These are phyloP conservation scores for Fusarium caatingaense DNA, from an alignment of 2,329 filamentous ascomycete genomes.

Conservation along the genomic window DNA sequence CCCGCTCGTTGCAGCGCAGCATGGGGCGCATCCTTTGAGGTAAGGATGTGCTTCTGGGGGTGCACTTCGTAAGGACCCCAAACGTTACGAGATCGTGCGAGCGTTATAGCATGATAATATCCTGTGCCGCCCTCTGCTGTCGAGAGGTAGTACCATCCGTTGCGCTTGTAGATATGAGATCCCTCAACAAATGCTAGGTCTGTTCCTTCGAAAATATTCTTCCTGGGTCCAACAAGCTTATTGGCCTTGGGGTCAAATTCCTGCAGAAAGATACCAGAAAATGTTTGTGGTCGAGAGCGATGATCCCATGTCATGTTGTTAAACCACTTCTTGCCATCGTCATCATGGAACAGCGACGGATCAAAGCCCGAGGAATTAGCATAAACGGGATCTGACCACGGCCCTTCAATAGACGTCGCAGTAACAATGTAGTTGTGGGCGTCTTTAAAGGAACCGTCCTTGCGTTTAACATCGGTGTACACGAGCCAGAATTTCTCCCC, in stretches of 20 bases:
- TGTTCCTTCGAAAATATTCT: constrained; percentile 67
- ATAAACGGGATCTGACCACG: constrained; percentile 71
- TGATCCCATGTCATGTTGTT: constrained; percentile 69
- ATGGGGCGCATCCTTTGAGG: constrained; percentile 61
- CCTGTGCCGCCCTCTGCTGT: constrained; percentile 71
- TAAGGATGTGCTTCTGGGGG: constrained; percentile 68
- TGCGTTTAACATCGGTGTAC: constrained; percentile 74
- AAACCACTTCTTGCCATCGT: constrained; percentile 67
- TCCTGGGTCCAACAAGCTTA: constrained; percentile 65
- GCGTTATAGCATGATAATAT: constrained; percentile 70
- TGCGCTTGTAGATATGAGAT: constrained; percentile 68
- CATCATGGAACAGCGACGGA: constrained; percentile 69
- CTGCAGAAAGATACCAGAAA: constrained; percentile 69
- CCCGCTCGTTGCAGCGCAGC: constrained; percentile 64
- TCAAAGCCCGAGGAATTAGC: constrained; percentile 73
- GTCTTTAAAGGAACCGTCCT: constrained; percentile 74
- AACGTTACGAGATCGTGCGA: constrained; percentile 63
- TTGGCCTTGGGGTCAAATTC: constrained; percentile 64
- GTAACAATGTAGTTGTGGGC: constrained; percentile 72
- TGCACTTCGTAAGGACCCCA: constrained; percentile 73
- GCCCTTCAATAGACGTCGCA: constrained; percentile 64
- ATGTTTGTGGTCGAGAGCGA: constrained; percentile 59
- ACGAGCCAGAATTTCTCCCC: constrained; percentile 71
- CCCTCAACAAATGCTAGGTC: constrained; percentile 67
- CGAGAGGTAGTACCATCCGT: constrained; percentile 69